Percentiles rank a stretch among this genome's conserved stretches.
These are phyloP conservation scores for Lentinula lateritia DNA, from an alignment of 768 basidiomycete species.

Conservation along the genomic window DNA sequence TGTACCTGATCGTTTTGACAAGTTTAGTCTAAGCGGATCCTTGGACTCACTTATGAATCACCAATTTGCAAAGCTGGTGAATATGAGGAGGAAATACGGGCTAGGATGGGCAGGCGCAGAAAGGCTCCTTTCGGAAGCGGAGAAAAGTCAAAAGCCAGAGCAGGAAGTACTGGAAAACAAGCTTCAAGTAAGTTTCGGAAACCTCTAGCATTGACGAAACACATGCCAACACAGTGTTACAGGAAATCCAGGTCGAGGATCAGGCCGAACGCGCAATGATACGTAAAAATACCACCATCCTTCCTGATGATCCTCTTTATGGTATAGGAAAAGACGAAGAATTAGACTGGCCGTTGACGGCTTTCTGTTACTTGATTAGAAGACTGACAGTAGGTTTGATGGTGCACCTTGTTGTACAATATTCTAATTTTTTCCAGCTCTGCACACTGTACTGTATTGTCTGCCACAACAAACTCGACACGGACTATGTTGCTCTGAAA, in stretches of 20 bases:
- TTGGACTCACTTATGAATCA: slow-evolving; percentile 58
- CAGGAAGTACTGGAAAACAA: slow-evolving; percentile 31
- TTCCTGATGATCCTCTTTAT: slow-evolving; percentile 54
- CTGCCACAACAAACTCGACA: slow-evolving; percentile 56
- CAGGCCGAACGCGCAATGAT: slow-evolving; percentile 32
- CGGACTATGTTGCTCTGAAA: slow-evolving; percentile 55
- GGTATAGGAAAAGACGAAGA: slow-evolving; percentile 22
- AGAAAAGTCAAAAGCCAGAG: slow-evolving; percentile 35
- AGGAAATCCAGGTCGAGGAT: slow-evolving; percentile 39
- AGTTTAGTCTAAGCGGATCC: slow-evolving; percentile 59
- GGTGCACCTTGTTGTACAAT: background rate
- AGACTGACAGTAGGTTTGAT: slow-evolving; percentile 46
- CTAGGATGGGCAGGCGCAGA: slow-evolving; percentile 73
- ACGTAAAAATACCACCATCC: slow-evolving; percentile 25
- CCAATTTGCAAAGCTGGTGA: slow-evolving; percentile 47
- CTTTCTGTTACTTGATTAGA: slow-evolving; percentile 61
- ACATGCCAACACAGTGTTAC: background rate
- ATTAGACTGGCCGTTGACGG: slow-evolving; percentile 57
- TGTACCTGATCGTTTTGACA: slow-evolving; percentile 43
- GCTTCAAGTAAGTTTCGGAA: slow-evolving; percentile 22
- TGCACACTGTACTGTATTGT: slow-evolving; percentile 70
- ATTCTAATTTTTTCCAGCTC: slow-evolving; percentile 30
- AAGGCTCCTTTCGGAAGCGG: slow-evolving; percentile 37
- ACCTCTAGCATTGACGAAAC: background rate
- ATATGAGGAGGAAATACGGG: slow-evolving; percentile 42